Percentiles rank a stretch among this genome's conserved stretches.
These are phyloP conservation scores for Rhinocladiella similis DNA, from an alignment of 2,329 filamentous ascomycete species.

Conservation along the genomic window DNA sequence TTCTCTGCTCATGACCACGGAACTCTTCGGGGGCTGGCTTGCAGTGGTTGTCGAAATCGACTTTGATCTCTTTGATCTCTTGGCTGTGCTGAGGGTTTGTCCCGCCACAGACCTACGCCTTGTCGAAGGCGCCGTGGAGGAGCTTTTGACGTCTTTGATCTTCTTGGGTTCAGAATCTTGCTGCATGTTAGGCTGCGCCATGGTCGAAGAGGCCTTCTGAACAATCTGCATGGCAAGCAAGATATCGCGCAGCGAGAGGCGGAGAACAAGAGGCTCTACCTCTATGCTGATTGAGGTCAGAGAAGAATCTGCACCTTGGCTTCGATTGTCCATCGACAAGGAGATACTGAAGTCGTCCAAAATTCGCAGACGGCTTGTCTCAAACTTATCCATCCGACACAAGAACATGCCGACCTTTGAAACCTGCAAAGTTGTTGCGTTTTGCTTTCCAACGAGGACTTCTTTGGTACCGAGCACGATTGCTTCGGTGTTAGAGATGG, in stretches of 20 bases:
- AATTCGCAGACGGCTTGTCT: slow-evolving; percentile 84
- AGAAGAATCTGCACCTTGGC: slow-evolving; percentile 59
- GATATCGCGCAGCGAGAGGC: slow-evolving; percentile 91
- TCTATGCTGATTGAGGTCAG: slow-evolving; percentile 80
- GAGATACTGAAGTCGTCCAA: slow-evolving; percentile 95
- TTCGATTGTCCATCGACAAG: slow-evolving; percentile 76
- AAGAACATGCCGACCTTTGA: slow-evolving; percentile 97
- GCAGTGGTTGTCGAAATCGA: slow-evolving; percentile 41
- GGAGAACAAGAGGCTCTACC: slow-evolving; percentile 85
- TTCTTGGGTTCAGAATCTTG: slow-evolving; percentile 56
- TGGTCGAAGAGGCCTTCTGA: slow-evolving; percentile 69
- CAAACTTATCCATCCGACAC: slow-evolving; percentile 97
- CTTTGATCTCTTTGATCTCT: slow-evolving; percentile 48
- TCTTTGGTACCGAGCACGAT: slow-evolving; percentile 95
- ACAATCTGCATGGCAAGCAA: slow-evolving; percentile 90
- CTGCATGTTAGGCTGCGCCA: slow-evolving; percentile 45
- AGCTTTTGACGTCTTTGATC: slow-evolving; percentile 44
- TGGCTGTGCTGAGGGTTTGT: slow-evolving; percentile 45
- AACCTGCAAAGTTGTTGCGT: slow-evolving; percentile 89
- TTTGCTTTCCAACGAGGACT: slow-evolving; percentile 87
- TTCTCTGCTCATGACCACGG: slow-evolving; percentile 65
- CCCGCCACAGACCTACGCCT: slow-evolving; percentile 52
- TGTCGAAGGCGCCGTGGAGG: slow-evolving; percentile 36
- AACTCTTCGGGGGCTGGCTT: slow-evolving; percentile 46
- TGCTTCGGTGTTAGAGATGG: slow-evolving; percentile 86